Base-by-base conservation (phyloP, 495 filamentous ascomycete species). In the Aspergillus ellipticus region DNA sequence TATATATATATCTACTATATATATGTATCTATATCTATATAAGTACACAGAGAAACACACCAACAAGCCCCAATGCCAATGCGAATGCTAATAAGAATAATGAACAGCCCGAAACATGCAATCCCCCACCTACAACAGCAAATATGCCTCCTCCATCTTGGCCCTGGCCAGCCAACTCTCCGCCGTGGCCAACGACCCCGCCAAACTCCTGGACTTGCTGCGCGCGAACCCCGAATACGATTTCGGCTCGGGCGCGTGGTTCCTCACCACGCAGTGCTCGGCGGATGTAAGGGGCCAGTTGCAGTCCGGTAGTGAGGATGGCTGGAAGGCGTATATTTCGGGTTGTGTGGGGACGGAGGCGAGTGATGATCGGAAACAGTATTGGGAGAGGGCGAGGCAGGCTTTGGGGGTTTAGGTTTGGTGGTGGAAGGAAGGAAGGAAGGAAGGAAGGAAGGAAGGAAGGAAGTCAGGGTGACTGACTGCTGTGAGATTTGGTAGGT, bases 61-160 rank as follows among this genome's bases (percentile, higher is more conserved):
- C n/a, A n/a, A n/a, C n/a, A n/a, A n/a, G n/a, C n/a, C n/a, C n/a
- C n/a, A n/a, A n/a, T n/a, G n/a, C n/a, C n/a, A n/a, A n/a, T n/a
- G n/a, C n/a, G n/a, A n/a, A n/a, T n/a, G n/a, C n/a, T n/a, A n/a
- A n/a, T n/a, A n/a, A n/a, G n/a, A n/a, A n/a, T n/a, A n/a, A n/a
- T n/a, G n/a, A n/a, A n/a, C n/a, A 74, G 66, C 89, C 0, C 79
- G 85, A 20, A 90, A 90, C 66, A 92, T 94, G 89, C 86, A 89
- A 76, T 78, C 72, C 53, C 70, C 78, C 15, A 51, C 68, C 8
- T 88, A 66, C 73, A 85, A 89, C 70, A 56, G 77, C 6, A 42
- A 78, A 66, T 95, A 92, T 66, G 89, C 84, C 8, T 48, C 69
- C 3, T 82, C 77, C 7, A 73, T 89, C 48, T 71, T 78, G 0